These are phyloP conservation scores for Aquilaria sinensis DNA, from an alignment of 345 rosid species.

Conservation along the genomic window DNA sequence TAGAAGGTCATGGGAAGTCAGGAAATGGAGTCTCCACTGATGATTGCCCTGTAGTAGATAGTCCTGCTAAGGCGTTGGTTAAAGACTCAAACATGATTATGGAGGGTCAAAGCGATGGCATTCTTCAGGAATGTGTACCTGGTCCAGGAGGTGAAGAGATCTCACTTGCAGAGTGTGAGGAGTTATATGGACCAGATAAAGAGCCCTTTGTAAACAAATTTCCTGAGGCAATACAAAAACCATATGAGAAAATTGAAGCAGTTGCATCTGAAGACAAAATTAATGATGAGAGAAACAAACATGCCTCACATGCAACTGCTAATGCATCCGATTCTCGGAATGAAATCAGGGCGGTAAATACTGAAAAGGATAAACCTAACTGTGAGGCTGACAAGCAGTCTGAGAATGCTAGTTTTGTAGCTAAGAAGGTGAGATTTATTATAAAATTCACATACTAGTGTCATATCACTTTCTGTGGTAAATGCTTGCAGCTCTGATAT, in stretches of 20 bases:
- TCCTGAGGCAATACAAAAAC: conserved; percentile 25
- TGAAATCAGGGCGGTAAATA: conserved; percentile 18
- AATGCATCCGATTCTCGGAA: conserved; percentile 28
- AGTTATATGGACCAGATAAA: conserved; percentile 79
- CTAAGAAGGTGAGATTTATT: conserved; percentile 51
- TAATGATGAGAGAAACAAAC: conserved; percentile 17
- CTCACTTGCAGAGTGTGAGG: conserved; percentile 82
- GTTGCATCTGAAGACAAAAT: conserved; percentile 23
- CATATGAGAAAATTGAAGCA: conserved; percentile 14
- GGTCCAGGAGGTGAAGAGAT: conserved; percentile 44
- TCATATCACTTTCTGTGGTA: neutral
- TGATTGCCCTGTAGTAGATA: conserved; percentile 10
- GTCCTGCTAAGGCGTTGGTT: conserved; percentile 13
- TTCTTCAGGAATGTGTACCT: conserved; percentile 30
- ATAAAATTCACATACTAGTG: no score
- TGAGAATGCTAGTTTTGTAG: conserved; percentile 32
- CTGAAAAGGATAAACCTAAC: conserved; percentile 28
- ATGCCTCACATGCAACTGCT: conserved; percentile 14
- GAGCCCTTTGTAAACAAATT: conserved; percentile 52
- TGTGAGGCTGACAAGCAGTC: conserved; percentile 26
- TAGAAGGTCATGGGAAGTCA: conserved; percentile 22
- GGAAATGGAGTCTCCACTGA: conserved; percentile 23
- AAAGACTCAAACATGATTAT: conserved; percentile 25
- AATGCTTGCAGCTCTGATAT: neutral
- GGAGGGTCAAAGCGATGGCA: conserved; percentile 21